Evolutionary conservation across 495 filamentous ascomycete genomes (phyloP).

Genomic region (Oleoguttula mirabilis): DNA sequence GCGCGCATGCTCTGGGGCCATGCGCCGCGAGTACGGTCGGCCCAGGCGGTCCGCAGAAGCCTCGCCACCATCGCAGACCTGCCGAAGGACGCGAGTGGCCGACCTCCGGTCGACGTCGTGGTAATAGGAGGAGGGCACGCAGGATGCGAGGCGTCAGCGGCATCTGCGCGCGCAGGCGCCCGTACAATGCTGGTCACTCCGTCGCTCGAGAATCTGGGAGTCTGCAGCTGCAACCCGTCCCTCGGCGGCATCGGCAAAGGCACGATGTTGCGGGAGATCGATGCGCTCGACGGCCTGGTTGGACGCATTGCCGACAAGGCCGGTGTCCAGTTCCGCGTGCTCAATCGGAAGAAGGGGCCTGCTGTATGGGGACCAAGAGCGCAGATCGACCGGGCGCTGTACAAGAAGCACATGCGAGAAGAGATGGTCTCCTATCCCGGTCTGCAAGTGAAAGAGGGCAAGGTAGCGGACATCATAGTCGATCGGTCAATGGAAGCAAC

Average conservation of each 20-base stretch:
- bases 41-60: constrained; percentile 15
- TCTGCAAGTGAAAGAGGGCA: constrained; percentile 68
- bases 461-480: constrained; percentile 81
- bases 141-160: constrained; percentile 87
- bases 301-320: constrained; percentile 88
- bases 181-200: constrained; percentile 84
- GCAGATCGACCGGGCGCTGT: constrained; percentile 87
- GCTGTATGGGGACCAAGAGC: constrained; percentile 95
- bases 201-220: constrained; percentile 74
- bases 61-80: constrained; percentile 29
- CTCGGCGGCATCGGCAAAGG: constrained; percentile 99
- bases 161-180: constrained; percentile 79
- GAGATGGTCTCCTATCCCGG: constrained; percentile 68
- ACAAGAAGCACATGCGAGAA: constrained; percentile 82
- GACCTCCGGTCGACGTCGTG: constrained; percentile 55
- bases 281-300: constrained; percentile 85
- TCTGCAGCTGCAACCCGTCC: constrained; percentile 95
- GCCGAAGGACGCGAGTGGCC: neutral
- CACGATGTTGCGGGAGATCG: constrained; percentile 88
- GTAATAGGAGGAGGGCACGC: constrained; percentile 96
- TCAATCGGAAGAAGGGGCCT: constrained; percentile 83
- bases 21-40: constrained; percentile 31
- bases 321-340: constrained; percentile 76
- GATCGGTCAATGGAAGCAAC: constrained; percentile 38
- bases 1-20: constrained; percentile 31